Base-by-base conservation (phyloP, 164 flowering plant species). In the Macadamia tetraphylla region DNA sequence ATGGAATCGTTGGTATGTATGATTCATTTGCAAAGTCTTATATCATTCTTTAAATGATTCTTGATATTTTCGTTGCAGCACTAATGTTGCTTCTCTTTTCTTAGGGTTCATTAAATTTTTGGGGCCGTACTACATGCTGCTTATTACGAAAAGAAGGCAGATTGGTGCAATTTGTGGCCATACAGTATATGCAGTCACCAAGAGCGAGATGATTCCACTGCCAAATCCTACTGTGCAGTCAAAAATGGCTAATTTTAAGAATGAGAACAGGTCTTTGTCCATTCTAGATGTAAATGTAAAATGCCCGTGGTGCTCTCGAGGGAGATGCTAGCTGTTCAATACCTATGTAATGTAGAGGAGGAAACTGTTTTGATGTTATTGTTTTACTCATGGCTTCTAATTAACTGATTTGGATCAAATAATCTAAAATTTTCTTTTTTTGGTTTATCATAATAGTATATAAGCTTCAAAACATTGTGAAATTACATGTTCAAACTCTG, bases 241-340 rank as follows among this genome's bases (percentile, higher is more conserved):
- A 66, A 80, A 82, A 82, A 77, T 88, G 93, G 88, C 79, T 81
- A 56, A 79, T 81, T 85, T 91, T 86, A 92, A 83, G 81, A 81
- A 83, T 80, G 99, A 95, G 82, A 87, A 89, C 92, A 95, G 99
- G 99, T 95, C 88, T 84, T 82, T 83, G 95, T 90, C 80, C 74
- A 89, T 88, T 84, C 82, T 79, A 71, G 75, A 67, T 85, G 90
- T 85, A 84, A 85, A 79, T 87, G 91, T 87, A 82, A 80, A 77
- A 78, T 79, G 78, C 73, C 72, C 65, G 65, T 66, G 74, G 83
- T 81, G 76, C 73, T 69, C 75, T 53, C 70, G 67, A 77, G 76
- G 74, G 80, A 77, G 78, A 77, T 73, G 56, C 60, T 68, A 72
- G 77, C 29, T 46, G 6, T 63, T 53, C 44, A 59, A 67, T 68